Percentiles rank a stretch among this genome's conserved stretches.
phyloP scores from a whole-genome alignment of 352 stramenopile species.

The Phytopythium aichiense region DNA sequence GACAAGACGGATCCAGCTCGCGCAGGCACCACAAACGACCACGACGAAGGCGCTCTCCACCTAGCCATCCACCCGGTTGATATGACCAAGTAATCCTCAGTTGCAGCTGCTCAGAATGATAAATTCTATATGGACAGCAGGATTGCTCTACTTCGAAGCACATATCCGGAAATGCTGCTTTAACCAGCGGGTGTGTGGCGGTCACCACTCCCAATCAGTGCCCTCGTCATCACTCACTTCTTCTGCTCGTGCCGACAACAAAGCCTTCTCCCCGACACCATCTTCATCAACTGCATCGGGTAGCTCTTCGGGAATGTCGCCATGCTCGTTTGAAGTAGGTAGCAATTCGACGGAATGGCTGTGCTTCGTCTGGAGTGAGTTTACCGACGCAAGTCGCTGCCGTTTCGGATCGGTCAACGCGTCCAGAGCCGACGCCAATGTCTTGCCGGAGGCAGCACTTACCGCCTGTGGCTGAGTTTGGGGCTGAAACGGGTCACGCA shows the following conservation, averaged over 20 bases:
- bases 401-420: slow-evolving; percentile 6
- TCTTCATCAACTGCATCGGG: slow-evolving; percentile 6
- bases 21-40: background rate
- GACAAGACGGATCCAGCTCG: background rate
- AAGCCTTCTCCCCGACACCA: background rate
- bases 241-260: slow-evolving; percentile 31
- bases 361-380: background rate
- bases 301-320: slow-evolving; percentile 39
- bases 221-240: slow-evolving; percentile 43
- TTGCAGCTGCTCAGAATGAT: background rate
- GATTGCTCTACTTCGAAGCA: no score
- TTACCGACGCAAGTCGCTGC: background rate
- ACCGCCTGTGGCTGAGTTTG: background rate
- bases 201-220: slow-evolving; percentile 26
- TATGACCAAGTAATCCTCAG: background rate
- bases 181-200: background rate
- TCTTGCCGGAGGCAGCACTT: background rate
- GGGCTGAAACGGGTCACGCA: slow-evolving; percentile 41
- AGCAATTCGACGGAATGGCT: background rate
- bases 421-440: background rate
- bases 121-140: background rate
- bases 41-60: background rate
- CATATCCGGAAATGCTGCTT: background rate
- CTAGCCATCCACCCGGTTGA: background rate
- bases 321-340: background rate